These are phyloP conservation scores for Populus hybrid DNA, from an alignment of 441 rosid species.

Conservation along the genomic window DNA sequence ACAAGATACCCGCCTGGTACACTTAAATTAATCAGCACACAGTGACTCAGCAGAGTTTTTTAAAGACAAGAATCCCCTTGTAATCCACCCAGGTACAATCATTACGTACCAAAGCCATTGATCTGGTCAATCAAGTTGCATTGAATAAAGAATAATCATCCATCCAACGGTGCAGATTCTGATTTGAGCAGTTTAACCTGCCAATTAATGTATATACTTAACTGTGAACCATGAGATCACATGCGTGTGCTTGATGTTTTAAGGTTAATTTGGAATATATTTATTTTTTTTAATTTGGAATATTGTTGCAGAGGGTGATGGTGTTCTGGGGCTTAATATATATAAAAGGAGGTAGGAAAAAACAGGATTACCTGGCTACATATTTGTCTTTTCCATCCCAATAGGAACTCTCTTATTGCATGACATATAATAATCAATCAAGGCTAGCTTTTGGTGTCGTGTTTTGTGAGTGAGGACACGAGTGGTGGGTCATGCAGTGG, in stretches of 20 bases:
- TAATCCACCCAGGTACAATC: not conserved
- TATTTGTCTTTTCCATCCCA: not conserved
- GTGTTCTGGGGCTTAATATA: not conserved
- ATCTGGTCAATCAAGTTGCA: not conserved
- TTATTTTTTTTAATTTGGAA: not conserved
- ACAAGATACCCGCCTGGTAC: not conserved
- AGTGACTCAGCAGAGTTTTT: not conserved
- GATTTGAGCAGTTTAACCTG: not conserved
- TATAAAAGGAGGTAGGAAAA: not conserved
- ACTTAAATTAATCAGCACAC: not conserved
- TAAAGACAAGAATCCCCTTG: not conserved
- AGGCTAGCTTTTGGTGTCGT: too few relatives aligned
- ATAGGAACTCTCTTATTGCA: too few relatives aligned
- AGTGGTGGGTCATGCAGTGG: too few relatives aligned
- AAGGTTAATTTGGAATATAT: not conserved
- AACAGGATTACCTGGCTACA: not conserved
- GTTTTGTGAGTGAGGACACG: too few relatives aligned
- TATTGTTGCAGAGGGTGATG: not conserved
- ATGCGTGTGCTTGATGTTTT: not conserved
- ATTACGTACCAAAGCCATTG: not conserved
- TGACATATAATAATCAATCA: too few relatives aligned
- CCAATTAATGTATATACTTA: not conserved
- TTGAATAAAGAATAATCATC: too few relatives aligned
- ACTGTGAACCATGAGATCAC: not conserved
- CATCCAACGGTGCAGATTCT: not conserved